Conservation (phyloP, 495 filamentous ascomycete genomes). For the Corynascus novoguineensis region DNA sequence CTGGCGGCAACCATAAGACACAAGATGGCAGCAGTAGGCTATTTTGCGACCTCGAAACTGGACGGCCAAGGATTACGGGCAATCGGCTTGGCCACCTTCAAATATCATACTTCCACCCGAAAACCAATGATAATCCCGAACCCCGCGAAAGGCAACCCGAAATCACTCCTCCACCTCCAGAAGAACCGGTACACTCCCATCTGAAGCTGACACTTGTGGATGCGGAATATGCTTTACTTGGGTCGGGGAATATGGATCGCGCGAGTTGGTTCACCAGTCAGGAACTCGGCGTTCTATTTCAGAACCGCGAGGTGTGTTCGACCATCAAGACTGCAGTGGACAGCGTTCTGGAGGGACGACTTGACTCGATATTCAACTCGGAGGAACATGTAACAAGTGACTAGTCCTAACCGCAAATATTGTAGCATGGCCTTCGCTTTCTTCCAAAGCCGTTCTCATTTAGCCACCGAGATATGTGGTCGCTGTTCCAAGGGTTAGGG, state of each 20-base stretch:
- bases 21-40: neutral
- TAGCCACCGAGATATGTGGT: too few species aligned
- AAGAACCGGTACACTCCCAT: constrained; percentile 62
- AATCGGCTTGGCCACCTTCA: constrained; percentile 34
- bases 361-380: constrained; percentile 36
- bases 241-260: constrained; percentile 71
- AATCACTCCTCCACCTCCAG: constrained; percentile 9
- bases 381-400: too few species aligned
- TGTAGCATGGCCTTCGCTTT: too few species aligned
- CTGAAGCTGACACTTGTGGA: constrained; percentile 65
- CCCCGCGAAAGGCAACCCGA: constrained; percentile 4
- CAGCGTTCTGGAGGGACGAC: constrained; percentile 39
- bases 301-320: constrained; percentile 41
- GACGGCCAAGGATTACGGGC: constrained; percentile 4
- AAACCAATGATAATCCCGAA: neutral
- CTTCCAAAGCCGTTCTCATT: too few species aligned
- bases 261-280: constrained; percentile 74
- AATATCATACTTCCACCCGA: constrained; percentile 46
- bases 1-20: neutral
- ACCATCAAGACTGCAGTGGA: constrained; percentile 39
- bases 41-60: constrained; percentile 29
- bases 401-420: too few species aligned
- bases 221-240: constrained; percentile 53
- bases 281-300: constrained; percentile 65
- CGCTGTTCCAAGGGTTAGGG: too few species aligned